Conservation (phyloP, 164 flowering plant species). For the Vitis riparia region DNA sequence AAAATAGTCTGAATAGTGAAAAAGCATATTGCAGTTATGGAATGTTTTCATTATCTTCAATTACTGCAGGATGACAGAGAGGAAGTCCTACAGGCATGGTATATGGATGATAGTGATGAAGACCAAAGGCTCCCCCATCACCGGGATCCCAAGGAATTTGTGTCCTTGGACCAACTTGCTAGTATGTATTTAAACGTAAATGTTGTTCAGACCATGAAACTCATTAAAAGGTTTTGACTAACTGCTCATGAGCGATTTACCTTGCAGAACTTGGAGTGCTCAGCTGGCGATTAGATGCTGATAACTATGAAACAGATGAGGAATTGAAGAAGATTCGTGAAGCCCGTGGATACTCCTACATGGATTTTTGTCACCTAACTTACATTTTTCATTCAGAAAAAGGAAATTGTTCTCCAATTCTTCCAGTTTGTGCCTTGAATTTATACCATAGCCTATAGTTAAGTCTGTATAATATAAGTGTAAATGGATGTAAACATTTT, state of each 20-base stretch:
- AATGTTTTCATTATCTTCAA: background rate
- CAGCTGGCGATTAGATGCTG: conserved; percentile 94
- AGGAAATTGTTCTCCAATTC: too few species aligned
- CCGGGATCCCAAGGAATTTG: conserved; percentile 72
- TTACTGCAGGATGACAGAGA: conserved; percentile 70
- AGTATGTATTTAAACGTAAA: conserved; percentile 31
- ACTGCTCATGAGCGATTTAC: background rate
- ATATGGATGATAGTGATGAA: conserved; percentile 90
- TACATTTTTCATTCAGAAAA: background rate
- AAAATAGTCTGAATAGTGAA: background rate
- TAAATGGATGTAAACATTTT: background rate
- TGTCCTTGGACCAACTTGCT: conserved; percentile 74
- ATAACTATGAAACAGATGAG: conserved; percentile 86
- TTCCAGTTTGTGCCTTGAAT: too few species aligned
- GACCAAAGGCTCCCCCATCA: conserved; percentile 97
- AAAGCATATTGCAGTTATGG: background rate
- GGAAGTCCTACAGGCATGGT: conserved; percentile 92
- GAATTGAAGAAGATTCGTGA: conserved; percentile 89
- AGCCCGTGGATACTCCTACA: conserved; percentile 81
- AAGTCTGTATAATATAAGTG: background rate
- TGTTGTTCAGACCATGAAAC: background rate
- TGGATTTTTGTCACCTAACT: conserved; percentile 40
- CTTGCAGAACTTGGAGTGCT: conserved; percentile 84
- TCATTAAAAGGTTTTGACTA: background rate
- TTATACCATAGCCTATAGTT: too few species aligned